phyloP scores from a whole-genome alignment of 2,329 filamentous ascomycete genomes.

The Penicillium thymicola region DNA sequence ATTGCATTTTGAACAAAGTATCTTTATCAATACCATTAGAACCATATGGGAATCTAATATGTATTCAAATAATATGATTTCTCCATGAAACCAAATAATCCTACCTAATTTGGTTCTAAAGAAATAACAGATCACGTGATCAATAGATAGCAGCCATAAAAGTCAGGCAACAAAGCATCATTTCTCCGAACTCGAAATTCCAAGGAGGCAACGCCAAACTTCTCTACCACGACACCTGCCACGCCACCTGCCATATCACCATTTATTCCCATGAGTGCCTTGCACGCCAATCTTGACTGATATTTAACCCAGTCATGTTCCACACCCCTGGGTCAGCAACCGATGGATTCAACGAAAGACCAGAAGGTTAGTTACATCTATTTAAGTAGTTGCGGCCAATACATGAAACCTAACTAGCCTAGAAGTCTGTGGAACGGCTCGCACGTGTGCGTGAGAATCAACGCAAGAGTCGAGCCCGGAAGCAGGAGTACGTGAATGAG shows the following conservation, averaged over 20 bases:
- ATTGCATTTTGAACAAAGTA: not conserved
- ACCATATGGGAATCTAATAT: not conserved
- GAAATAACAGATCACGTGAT: not conserved
- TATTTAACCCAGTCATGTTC: not conserved
- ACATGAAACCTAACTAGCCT: slow-evolving; percentile 4
- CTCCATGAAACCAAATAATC: not conserved
- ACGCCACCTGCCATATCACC: not conserved
- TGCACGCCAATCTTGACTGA: not conserved
- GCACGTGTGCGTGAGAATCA: slow-evolving; percentile 44
- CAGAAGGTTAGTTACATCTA: slow-evolving; percentile 12
- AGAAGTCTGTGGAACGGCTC: slow-evolving; percentile 29
- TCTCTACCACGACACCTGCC: not conserved
- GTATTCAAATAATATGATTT: not conserved
- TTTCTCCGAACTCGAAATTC: not conserved
- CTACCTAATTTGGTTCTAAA: not conserved
- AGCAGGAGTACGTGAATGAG: slow-evolving; percentile 37
- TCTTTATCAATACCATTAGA: not conserved
- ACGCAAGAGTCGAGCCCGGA: slow-evolving; percentile 36
- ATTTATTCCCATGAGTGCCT: not conserved
- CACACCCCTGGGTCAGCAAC: not conserved
- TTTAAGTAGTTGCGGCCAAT: not conserved
- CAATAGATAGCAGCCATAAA: not conserved
- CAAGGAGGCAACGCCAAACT: not conserved
- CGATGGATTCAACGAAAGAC: slow-evolving; percentile 1
- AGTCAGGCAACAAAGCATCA: not conserved